These are phyloP conservation scores for Colletotrichum gloeosporioides DNA, from an alignment of 2,329 filamentous ascomycete genomes.

Conservation along the genomic window DNA sequence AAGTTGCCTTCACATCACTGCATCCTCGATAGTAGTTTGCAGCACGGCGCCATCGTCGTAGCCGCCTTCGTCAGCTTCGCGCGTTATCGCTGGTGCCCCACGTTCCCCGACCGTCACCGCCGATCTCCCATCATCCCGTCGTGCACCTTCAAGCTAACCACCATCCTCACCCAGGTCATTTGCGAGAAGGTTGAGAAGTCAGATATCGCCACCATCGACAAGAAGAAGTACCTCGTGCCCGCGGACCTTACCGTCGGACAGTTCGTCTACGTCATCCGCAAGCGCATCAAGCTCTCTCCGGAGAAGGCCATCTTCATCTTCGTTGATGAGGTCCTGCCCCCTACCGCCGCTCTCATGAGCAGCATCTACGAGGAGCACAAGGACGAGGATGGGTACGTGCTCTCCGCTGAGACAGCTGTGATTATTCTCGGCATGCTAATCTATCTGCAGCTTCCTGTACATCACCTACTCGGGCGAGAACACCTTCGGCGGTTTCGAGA, in stretches of 20 bases:
- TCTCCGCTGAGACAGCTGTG: background rate
- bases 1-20: slow-evolving; percentile 48
- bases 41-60: background rate
- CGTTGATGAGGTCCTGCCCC: slow-evolving; percentile 96
- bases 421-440: background rate
- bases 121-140: background rate
- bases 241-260: slow-evolving; percentile 98
- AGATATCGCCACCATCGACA: slow-evolving; percentile 99
- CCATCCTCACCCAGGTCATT: slow-evolving; percentile 72
- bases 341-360: slow-evolving; percentile 97
- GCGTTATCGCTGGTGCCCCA: slow-evolving; percentile 12
- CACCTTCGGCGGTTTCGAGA: slow-evolving; percentile 77
- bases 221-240: slow-evolving; percentile 99
- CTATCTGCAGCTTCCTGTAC: slow-evolving; percentile 79
- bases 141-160: slow-evolving; percentile 24
- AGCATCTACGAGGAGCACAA: slow-evolving; percentile 99
- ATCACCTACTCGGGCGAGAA: slow-evolving; percentile 99
- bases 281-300: slow-evolving; percentile 98
- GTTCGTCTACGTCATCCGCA: slow-evolving; percentile 99
- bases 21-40: background rate
- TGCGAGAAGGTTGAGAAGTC: slow-evolving; percentile 99
- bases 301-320: slow-evolving; percentile 99
- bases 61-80: slow-evolving; percentile 7
- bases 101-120: slow-evolving; percentile 19
- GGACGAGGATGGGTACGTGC: slow-evolving; percentile 70